phyloP scores from a whole-genome alignment of 2,329 filamentous ascomycete genomes.

The Cadophora gregata region DNA sequence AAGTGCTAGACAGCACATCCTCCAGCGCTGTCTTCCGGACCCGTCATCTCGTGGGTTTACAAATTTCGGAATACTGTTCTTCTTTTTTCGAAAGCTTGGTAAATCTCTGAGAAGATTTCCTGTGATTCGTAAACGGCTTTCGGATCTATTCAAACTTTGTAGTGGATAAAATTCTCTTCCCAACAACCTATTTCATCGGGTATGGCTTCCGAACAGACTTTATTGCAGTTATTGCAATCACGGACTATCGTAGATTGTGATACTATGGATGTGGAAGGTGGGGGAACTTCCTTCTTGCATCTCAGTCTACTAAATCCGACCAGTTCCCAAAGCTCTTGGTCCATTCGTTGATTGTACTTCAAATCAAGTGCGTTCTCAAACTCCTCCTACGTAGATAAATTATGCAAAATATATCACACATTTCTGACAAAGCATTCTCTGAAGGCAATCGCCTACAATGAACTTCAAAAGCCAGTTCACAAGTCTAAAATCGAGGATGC shows the following conservation, averaged over 20 bases:
- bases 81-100: background rate
- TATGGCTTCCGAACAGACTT: slow-evolving; percentile 38
- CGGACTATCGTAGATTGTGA: slow-evolving; percentile 57
- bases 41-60: background rate
- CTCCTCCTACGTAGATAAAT: background rate
- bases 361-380: slow-evolving; percentile 52
- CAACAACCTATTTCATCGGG: background rate
- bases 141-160: background rate
- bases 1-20: background rate
- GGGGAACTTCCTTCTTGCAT: slow-evolving; percentile 1
- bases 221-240: slow-evolving; percentile 52
- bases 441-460: slow-evolving; percentile 56
- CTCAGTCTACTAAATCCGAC: background rate
- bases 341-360: slow-evolving; percentile 60
- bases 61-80: background rate
- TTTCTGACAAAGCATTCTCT: background rate
- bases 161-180: too few relatives aligned
- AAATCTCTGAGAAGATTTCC: too few relatives aligned
- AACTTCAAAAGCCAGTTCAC: slow-evolving; percentile 52
- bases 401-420: too few relatives aligned
- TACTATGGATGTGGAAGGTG: slow-evolving; percentile 56
- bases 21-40: slow-evolving; percentile 2
- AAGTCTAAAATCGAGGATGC: slow-evolving; percentile 47
- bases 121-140: background rate
- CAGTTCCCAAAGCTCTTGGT: slow-evolving; percentile 53